phyloP scores from a whole-genome alignment of 106 monocot species.

The Triglochin maritima region DNA sequence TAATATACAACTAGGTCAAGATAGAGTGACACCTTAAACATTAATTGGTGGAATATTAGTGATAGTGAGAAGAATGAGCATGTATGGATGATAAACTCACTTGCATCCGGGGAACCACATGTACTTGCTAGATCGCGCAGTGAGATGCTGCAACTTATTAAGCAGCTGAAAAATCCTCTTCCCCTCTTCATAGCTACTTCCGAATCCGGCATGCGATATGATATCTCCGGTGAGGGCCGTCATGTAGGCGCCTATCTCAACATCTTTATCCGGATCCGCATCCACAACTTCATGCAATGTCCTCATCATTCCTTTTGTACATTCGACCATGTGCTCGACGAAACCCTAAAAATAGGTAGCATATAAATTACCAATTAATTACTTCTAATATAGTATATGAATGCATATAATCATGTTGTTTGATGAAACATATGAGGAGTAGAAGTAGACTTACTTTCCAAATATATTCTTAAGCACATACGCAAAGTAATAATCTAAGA shows the following conservation, averaged over 20 bases:
- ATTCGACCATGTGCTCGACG: constrained; percentile 72
- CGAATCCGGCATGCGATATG: constrained; percentile 68
- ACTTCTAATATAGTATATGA: no score
- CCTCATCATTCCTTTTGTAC: constrained; percentile 43
- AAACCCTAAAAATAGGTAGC: background rate
- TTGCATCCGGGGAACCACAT: constrained; percentile 83
- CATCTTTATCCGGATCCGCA: constrained; percentile 17
- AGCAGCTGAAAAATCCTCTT: constrained; percentile 56
- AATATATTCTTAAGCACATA: no score
- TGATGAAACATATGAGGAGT: no score
- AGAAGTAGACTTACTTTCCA: no score
- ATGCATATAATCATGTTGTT: no score
- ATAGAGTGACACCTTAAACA: no score
- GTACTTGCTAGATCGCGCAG: constrained; percentile 65
- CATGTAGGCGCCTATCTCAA: constrained; percentile 78
- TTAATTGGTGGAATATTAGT: no score
- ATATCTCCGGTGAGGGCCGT: constrained; percentile 69
- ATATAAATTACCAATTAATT: no score
- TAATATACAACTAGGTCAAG: no score
- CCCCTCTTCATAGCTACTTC: constrained; percentile 75
- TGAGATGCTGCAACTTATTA: constrained; percentile 52
- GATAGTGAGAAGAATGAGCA: no score
- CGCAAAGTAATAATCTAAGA: no score
- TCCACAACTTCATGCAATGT: constrained; percentile 29
- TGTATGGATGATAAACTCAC: constrained; percentile 14